Evolutionary conservation across 2,329 filamentous ascomycete genomes (phyloP).

Genomic region (Graphilbum fragrans): DNA sequence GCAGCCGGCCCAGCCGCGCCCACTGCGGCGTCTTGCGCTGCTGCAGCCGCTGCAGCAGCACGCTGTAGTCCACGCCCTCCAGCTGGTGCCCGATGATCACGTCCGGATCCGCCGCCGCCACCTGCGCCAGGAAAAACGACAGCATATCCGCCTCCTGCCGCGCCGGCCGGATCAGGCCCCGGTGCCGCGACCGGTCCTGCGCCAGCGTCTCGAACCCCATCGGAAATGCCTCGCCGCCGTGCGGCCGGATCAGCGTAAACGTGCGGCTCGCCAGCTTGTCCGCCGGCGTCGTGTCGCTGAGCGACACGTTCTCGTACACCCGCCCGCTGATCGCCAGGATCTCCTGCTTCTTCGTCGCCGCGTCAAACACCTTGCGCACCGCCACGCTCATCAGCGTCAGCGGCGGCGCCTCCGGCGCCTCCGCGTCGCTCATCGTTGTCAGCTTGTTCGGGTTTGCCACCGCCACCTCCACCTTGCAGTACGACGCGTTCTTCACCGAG

Average conservation of each 20-base stretch:
- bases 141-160: slow-evolving; percentile 78
- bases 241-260: slow-evolving; percentile 82
- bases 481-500: slow-evolving; percentile 80
- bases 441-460: slow-evolving; percentile 69
- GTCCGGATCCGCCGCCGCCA: slow-evolving; percentile 83
- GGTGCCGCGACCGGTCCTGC: slow-evolving; percentile 47
- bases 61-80: slow-evolving; percentile 94
- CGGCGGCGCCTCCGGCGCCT: slow-evolving; percentile 71
- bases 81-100: slow-evolving; percentile 88
- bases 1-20: slow-evolving; percentile 83
- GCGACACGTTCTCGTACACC: slow-evolving; percentile 80
- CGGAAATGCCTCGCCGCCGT: slow-evolving; percentile 57
- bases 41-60: slow-evolving; percentile 73
- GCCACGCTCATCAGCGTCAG: slow-evolving; percentile 94
- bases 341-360: slow-evolving; percentile 91
- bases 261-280: slow-evolving; percentile 82
- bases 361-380: slow-evolving; percentile 77
- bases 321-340: slow-evolving; percentile 84
- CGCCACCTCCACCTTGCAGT: slow-evolving; percentile 89
- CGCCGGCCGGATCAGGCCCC: slow-evolving; percentile 66
- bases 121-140: slow-evolving; percentile 76
- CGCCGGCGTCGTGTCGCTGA: slow-evolving; percentile 77
- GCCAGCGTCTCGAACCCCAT: slow-evolving; percentile 73
- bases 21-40: slow-evolving; percentile 89
- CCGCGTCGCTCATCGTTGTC: slow-evolving; percentile 59